Evolutionary conservation across 768 basidiomycete genomes (phyloP), one percentile per base, ranked within the genome.

Genomic region (Cystobasidium ongulense): DNA sequence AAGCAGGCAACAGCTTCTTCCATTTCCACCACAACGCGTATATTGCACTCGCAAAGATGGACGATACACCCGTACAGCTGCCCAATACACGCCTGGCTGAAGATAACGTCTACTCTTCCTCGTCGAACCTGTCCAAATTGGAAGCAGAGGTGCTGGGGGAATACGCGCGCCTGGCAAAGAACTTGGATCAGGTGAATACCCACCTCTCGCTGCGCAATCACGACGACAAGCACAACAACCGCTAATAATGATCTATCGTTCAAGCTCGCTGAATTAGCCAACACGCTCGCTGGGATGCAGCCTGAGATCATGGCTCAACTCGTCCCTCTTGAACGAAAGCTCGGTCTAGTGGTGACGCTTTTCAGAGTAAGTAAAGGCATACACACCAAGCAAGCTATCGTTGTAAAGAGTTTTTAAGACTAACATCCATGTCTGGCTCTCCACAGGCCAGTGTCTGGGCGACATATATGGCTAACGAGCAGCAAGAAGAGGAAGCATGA

Each of bases 291-390:
- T 66, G 87, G 89, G 73, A 84, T 86, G 62, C 92, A 96, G 79
- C 86, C 89, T 75, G 83, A 84, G 64, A 85, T 97, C 79, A 83
- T 97, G 35, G 84, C 85, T 63, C 88, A 89, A 64, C 82, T 99
- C 33, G 85, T 93, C 41, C 84, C 86, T 5, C 83, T 99, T 57
- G 95, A 98, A 80, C 87, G 89, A 81, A 95, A 96, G 81, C 92
- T 99, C 89, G 91, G 90, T 8, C 84, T 99, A 67, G 93, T 97
- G 0, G 82, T 97, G 80, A 98, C 94, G 0, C 82, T 99, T 91
- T 97, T 93, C 86, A 94, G 96, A 82, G 92, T 71, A 38, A 23
- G 68, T 25, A 13, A 31, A 17, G 11, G 2, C 29, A 27, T 23
- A n/a, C n/a, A n/a, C n/a, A n/a, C n/a, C n/a, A n/a, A n/a, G n/a